These are phyloP conservation scores for Trichophyton schoenleinii DNA, from an alignment of 2,329 filamentous ascomycete species.

Conservation along the genomic window DNA sequence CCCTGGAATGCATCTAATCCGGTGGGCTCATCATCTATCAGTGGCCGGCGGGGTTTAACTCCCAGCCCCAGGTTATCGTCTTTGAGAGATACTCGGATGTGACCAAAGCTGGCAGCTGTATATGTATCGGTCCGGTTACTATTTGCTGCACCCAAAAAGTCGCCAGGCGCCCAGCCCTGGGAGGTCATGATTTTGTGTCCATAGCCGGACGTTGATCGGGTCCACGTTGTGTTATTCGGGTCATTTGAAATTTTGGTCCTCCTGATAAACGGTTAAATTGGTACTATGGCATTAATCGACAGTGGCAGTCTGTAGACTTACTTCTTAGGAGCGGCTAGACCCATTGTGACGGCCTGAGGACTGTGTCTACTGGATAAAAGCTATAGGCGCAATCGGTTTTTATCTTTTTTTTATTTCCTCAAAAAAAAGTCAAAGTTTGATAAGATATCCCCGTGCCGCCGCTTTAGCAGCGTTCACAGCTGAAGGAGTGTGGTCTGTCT, in stretches of 20 bases:
- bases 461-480: not conserved
- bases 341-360: slow-evolving; percentile 39
- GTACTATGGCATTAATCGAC: too few species aligned
- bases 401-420: not conserved
- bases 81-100: slow-evolving; percentile 74
- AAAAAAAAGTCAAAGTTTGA: not conserved
- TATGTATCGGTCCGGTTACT: slow-evolving; percentile 63
- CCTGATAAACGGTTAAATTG: slow-evolving; percentile 22
- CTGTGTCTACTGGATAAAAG: not conserved
- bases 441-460: not conserved
- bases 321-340: slow-evolving; percentile 57
- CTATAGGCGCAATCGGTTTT: not conserved
- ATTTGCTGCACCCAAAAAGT: slow-evolving; percentile 65
- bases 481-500: too few species aligned
- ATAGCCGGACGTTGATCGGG: slow-evolving; percentile 65
- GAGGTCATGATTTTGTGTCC: slow-evolving; percentile 79
- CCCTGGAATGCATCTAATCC: slow-evolving; percentile 80
- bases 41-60: slow-evolving; percentile 59
- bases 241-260: slow-evolving; percentile 69
- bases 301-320: slow-evolving; percentile 26
- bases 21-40: slow-evolving; percentile 57
- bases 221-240: slow-evolving; percentile 93
- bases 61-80: slow-evolving; percentile 87
- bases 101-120: slow-evolving; percentile 67
- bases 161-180: slow-evolving; percentile 83